Percentiles rank a stretch among this genome's conserved stretches.
Conservation (phyloP, 1,139 yeast species). For the Diutina pseudorugosa region DNA sequence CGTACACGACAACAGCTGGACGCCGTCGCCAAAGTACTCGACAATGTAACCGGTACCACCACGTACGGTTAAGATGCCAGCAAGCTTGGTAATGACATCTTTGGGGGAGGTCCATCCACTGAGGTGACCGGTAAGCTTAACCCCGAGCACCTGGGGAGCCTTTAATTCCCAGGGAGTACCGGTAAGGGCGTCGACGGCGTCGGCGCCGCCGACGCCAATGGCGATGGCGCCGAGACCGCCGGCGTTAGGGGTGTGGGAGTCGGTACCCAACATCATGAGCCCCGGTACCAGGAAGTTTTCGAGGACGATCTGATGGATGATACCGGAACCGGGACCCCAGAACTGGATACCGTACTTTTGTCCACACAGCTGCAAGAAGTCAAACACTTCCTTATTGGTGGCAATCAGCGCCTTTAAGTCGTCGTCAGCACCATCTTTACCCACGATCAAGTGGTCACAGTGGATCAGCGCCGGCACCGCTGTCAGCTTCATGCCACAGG, state of each 20-base stretch:
- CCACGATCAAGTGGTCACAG: conserved; percentile 95
- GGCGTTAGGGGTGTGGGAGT: conserved; percentile 95
- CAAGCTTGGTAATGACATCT: conserved; percentile 84
- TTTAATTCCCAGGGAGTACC: conserved; percentile 99
- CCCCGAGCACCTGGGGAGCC: conserved; percentile 90
- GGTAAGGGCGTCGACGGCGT: conserved; percentile 93
- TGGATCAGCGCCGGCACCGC: conserved; percentile 93
- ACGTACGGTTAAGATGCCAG: conserved; percentile 84
- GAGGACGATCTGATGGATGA: conserved; percentile 91
- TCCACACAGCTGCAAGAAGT: conserved; percentile 83
- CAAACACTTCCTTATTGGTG: conserved; percentile 87
- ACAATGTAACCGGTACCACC: conserved; percentile 97
- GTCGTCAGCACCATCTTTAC: conserved; percentile 76
- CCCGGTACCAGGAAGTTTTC: conserved; percentile 96
- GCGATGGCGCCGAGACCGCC: conserved; percentile 97
- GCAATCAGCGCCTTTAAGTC: conserved; percentile 70
- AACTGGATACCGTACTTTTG: conserved; percentile 90
- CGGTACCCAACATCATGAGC: conserved; percentile 91
- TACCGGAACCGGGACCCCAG: conserved; percentile 99
- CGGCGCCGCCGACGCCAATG: conserved; percentile 98
- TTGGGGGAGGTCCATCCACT: conserved; percentile 94
- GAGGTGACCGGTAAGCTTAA: conserved; percentile 75
- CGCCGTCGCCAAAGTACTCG: conserved; percentile 95
- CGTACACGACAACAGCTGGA: conserved; percentile 72
- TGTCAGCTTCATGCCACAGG: conserved; percentile 78